phyloP scores from a whole-genome alignment of 208 protist genomes.

The Acanthamoeba divionensis region DNA sequence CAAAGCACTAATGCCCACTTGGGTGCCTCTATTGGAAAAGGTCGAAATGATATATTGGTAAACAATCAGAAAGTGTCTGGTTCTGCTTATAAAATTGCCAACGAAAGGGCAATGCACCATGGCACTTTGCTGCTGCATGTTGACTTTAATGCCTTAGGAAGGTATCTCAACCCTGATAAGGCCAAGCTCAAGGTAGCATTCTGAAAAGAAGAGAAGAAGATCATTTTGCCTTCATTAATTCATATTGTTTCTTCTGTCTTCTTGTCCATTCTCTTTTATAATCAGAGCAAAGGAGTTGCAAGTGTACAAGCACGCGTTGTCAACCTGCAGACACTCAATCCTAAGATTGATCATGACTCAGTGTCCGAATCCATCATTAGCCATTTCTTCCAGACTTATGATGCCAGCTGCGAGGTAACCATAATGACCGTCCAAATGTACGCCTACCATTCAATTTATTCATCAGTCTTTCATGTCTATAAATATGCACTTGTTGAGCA shows the following conservation, averaged over 20 bases:
- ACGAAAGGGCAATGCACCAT: constrained; percentile 34
- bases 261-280: background rate
- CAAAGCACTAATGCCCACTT: no score
- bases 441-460: background rate
- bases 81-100: background rate
- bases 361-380: constrained; percentile 1
- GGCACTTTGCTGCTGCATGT: constrained; percentile 49
- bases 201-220: background rate
- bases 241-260: background rate
- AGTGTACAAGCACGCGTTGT: constrained; percentile 33
- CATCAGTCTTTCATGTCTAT: background rate
- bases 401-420: background rate
- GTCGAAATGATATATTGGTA: constrained; percentile 43
- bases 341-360: background rate
- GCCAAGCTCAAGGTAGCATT: constrained; percentile 41
- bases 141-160: background rate
- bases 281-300: constrained; percentile 44
- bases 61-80: constrained; percentile 34
- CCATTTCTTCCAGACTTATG: constrained; percentile 32
- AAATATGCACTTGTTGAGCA: background rate
- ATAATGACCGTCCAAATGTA: background rate
- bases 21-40: no score
- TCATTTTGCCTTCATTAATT: background rate
- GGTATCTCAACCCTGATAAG: constrained; percentile 24
- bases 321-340: constrained; percentile 37